Conservation (phyloP, 2,329 filamentous ascomycete genomes). For the Acrodontium crateriforme region DNA sequence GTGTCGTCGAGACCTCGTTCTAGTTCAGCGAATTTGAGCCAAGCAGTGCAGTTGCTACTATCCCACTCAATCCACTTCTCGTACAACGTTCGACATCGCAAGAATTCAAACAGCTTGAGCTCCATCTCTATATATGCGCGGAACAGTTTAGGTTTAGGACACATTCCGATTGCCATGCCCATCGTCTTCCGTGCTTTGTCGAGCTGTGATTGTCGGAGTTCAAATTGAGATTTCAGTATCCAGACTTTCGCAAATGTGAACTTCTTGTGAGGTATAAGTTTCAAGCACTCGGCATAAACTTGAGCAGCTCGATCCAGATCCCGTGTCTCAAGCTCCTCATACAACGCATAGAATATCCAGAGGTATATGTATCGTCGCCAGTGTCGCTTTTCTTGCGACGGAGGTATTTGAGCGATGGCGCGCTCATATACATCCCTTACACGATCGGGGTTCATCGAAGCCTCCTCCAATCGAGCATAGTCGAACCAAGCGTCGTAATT, state of each 20-base stretch:
- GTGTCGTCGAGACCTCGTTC: conserved; percentile 84
- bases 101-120: conserved; percentile 86
- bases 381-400: conserved; percentile 90
- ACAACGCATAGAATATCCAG: conserved; percentile 94
- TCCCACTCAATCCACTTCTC: conserved; percentile 93
- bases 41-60: conserved; percentile 75
- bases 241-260: conserved; percentile 97
- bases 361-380: conserved; percentile 97
- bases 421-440: conserved; percentile 89
- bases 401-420: conserved; percentile 88
- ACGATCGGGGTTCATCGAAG: conserved; percentile 55
- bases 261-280: conserved; percentile 82
- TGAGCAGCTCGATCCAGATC: conserved; percentile 69
- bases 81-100: conserved; percentile 78
- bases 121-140: conserved; percentile 87
- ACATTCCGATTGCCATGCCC: conserved; percentile 82
- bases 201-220: conserved; percentile 75
- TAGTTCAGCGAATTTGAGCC: conserved; percentile 92
- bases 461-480: conserved; percentile 81
- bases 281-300: conserved; percentile 80
- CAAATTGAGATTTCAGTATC: conserved; percentile 86
- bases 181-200: conserved; percentile 73
- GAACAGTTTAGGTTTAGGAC: conserved; percentile 91
- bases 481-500: conserved; percentile 98
- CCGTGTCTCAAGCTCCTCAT: conserved; percentile 77